Evolutionary conservation across 116 monocot genomes (phyloP).

Genomic region (Papilionanthe hybrid): DNA sequence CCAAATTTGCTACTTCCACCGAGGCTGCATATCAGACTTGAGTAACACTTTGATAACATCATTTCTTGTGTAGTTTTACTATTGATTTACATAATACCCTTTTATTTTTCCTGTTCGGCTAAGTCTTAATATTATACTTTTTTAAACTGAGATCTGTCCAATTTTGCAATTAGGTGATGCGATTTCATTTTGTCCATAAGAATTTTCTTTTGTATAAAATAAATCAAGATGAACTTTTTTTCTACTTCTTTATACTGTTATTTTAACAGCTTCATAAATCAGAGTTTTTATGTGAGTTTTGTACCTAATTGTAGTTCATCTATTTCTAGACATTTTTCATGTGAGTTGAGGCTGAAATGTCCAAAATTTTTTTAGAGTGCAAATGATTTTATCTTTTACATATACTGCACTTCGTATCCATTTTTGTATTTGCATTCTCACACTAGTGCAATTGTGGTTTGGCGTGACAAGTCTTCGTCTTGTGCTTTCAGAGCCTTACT

Average conservation of each 20-base stretch:
- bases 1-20: background rate
- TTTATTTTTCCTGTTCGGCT: background rate
- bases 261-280: background rate
- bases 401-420: background rate
- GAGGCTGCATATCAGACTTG: background rate
- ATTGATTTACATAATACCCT: background rate
- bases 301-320: background rate
- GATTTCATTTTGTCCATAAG: background rate
- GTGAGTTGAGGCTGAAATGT: background rate
- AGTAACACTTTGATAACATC: background rate
- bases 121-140: background rate
- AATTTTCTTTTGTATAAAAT: background rate
- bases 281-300: no score
- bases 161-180: background rate
- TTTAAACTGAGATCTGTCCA: background rate
- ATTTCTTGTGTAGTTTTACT: background rate
- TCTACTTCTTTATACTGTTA: background rate
- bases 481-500: constrained; percentile 32
- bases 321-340: background rate
- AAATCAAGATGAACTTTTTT: background rate
- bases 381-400: background rate
- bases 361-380: background rate
- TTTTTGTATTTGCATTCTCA: background rate
- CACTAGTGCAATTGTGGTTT: background rate
- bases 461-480: background rate